Percentiles rank a stretch among this genome's conserved stretches.
Conservation (phyloP, 441 rosid species). For the Metrosideros polymorpha region DNA sequence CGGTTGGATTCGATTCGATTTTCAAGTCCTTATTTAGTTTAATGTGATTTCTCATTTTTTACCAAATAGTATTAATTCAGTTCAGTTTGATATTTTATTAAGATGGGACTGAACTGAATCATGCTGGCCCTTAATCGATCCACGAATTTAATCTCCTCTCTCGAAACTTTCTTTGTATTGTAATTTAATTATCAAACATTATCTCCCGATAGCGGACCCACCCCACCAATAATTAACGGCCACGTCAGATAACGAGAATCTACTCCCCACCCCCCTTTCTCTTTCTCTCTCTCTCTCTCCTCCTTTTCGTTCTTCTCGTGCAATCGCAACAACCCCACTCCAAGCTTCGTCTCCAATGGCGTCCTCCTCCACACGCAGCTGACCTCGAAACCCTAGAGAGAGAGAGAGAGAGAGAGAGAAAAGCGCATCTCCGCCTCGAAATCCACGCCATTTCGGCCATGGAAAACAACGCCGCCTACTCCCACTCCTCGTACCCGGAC, state of each 20-base stretch:
- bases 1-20: too few relatives aligned
- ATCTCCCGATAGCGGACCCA: background rate
- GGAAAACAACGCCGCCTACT: background rate
- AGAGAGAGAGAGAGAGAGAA: background rate
- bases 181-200: background rate
- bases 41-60: background rate
- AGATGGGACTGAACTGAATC: background rate
- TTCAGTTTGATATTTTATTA: background rate
- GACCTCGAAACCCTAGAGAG: background rate
- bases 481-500: constrained; percentile 39
- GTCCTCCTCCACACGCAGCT: background rate
- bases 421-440: background rate
- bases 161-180: background rate
- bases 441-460: background rate
- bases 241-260: background rate
- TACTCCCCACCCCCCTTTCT: background rate
- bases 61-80: background rate
- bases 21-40: background rate
- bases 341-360: background rate
- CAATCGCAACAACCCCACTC: background rate
- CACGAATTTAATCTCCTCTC: background rate
- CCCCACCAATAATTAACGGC: background rate
- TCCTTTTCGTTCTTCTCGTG: background rate
- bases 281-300: background rate
- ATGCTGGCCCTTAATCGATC: background rate